Evolutionary conservation across 2,329 filamentous ascomycete species (phyloP).

Genomic region (Leptoxyphium fumago): DNA sequence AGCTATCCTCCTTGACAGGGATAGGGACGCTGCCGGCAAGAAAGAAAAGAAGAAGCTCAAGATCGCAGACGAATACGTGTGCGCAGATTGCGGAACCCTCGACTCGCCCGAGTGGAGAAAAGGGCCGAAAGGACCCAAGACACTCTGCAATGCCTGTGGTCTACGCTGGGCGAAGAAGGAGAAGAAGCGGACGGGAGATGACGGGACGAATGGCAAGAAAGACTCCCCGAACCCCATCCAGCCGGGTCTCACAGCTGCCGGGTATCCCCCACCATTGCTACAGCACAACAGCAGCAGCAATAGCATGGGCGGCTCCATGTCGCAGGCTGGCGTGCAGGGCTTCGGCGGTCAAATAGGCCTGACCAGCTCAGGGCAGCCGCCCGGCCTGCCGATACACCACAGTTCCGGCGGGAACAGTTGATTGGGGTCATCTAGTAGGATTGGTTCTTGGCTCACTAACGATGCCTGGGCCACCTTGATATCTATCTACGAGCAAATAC

Average conservation of each 20-base stretch:
- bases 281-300: slow-evolving; percentile 3
- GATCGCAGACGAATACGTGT: slow-evolving; percentile 73
- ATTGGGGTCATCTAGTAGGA: no score
- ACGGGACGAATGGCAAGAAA: slow-evolving; percentile 7
- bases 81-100: slow-evolving; percentile 85
- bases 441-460: no score
- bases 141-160: slow-evolving; percentile 88
- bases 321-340: slow-evolving; percentile 1
- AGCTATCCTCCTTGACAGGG: slow-evolving; percentile 66
- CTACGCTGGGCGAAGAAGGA: slow-evolving; percentile 26
- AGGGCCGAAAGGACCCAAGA: slow-evolving; percentile 83
- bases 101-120: slow-evolving; percentile 96
- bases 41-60: slow-evolving; percentile 85
- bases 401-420: slow-evolving; percentile 5
- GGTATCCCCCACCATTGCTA: slow-evolving; percentile 1
- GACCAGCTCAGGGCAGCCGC: slow-evolving; percentile 7
- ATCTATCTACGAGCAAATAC: no score
- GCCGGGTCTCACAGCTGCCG: neutral
- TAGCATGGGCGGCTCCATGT: neutral
- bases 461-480: no score
- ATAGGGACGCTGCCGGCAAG: slow-evolving; percentile 60
- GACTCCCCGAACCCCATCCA: neutral
- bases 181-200: slow-evolving; percentile 20
- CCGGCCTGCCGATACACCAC: slow-evolving; percentile 11
- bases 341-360: slow-evolving; percentile 5